These are phyloP conservation scores for Lenwebbia sp. DNA, from an alignment of 345 rosid species.

Conservation along the genomic window DNA sequence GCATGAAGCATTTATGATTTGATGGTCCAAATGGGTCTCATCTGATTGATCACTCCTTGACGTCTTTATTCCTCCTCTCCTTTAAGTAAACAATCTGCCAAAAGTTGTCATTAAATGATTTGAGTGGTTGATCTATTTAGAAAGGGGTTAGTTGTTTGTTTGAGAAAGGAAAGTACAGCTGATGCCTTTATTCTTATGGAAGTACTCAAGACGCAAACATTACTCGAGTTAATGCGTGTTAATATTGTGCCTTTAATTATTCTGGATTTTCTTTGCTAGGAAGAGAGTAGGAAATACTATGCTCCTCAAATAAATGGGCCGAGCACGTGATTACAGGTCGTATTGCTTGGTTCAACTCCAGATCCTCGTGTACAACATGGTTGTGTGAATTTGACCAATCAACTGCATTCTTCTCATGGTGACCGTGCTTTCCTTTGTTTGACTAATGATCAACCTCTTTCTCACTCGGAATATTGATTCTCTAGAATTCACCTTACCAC, in stretches of 20 bases:
- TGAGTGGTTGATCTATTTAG: not conserved
- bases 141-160: not conserved
- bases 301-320: not conserved
- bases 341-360: constrained; percentile 91
- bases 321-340: constrained; percentile 42
- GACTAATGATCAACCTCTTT: constrained; percentile 90
- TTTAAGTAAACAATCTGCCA: not conserved
- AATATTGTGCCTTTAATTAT: not conserved
- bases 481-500: not conserved
- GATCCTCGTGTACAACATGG: constrained; percentile 92
- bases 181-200: not conserved
- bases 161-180: not conserved
- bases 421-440: constrained; percentile 75
- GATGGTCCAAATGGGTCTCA: not conserved
- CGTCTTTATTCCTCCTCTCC: too few relatives aligned
- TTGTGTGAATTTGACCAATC: constrained; percentile 69
- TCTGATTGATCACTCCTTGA: not conserved
- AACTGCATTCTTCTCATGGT: constrained; percentile 53
- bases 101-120: not conserved
- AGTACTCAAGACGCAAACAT: not conserved
- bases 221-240: not conserved
- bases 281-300: not conserved
- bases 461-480: constrained; percentile 44
- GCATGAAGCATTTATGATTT: not conserved
- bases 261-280: not conserved